Conservation (phyloP, 179 eudicot genomes). For the Actinidia arguta region DNA sequence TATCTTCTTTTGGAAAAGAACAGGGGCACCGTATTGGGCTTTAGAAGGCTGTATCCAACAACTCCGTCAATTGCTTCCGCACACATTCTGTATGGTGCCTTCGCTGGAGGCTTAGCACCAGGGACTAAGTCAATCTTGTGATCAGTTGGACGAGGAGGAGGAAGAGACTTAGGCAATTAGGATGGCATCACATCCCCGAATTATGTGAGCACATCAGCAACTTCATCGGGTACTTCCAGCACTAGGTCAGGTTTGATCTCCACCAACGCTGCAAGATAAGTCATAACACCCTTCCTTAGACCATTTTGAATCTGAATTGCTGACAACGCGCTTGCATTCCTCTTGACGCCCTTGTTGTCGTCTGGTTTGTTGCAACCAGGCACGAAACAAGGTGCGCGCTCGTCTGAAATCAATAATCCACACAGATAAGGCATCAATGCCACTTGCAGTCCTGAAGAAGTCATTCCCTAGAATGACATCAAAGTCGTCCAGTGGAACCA, state of each 20-base stretch:
- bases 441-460: background rate
- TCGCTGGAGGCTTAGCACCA: background rate
- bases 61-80: too few relatives aligned
- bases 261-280: background rate
- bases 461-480: too few relatives aligned
- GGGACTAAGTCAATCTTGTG: background rate
- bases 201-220: background rate
- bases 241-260: too few relatives aligned
- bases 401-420: constrained; percentile 8
- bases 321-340: background rate
- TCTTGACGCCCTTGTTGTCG: constrained; percentile 21
- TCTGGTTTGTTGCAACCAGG: too few relatives aligned
- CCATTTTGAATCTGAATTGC: background rate
- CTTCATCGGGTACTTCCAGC: background rate
- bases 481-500: too few relatives aligned
- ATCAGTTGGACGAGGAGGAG: background rate
- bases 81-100: too few relatives aligned
- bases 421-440: background rate
- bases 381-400: too few relatives aligned
- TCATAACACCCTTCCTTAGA: background rate
- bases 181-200: background rate
- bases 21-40: too few relatives aligned
- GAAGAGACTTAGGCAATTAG: background rate
- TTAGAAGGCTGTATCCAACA: too few relatives aligned
- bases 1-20: too few relatives aligned